Evolutionary conservation across 176 grass and related monocot genomes (phyloP).

Genomic region (Oryza coarctata): DNA sequence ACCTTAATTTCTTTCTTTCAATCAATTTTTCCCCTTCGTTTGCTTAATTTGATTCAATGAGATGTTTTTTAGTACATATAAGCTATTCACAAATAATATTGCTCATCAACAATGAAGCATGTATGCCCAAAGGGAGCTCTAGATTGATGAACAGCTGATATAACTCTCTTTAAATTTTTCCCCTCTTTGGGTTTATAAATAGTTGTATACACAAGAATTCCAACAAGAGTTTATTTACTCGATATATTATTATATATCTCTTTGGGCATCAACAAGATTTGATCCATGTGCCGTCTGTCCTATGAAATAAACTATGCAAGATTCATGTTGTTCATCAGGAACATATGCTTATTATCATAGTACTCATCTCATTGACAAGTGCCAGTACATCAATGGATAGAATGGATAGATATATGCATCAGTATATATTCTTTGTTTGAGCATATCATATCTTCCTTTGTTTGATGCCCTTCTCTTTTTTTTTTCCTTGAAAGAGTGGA

Average conservation of each 20-base stretch:
- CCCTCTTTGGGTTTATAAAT: slow-evolving; percentile 48
- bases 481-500: slow-evolving; percentile 18
- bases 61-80: slow-evolving; percentile 62
- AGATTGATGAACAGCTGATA: slow-evolving; percentile 57
- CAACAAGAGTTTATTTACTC: slow-evolving; percentile 40
- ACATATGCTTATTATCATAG: slow-evolving; percentile 18
- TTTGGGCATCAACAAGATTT: slow-evolving; percentile 23
- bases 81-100: slow-evolving; percentile 49
- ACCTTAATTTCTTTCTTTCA: slow-evolving; percentile 92
- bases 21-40: slow-evolving; percentile 68
- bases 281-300: slow-evolving; percentile 30
- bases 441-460: slow-evolving; percentile 34
- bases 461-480: slow-evolving; percentile 24
- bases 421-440: slow-evolving; percentile 42
- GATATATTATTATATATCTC: slow-evolving; percentile 14
- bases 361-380: slow-evolving; percentile 16
- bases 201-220: slow-evolving; percentile 51
- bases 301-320: neutral
- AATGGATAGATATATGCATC: neutral
- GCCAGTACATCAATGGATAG: neutral
- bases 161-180: slow-evolving; percentile 40
- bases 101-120: slow-evolving; percentile 49
- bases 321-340: slow-evolving; percentile 10
- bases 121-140: slow-evolving; percentile 78
- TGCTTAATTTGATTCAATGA: slow-evolving; percentile 71